Evolutionary conservation across 805 yeast species (phyloP).

Genomic region (Candida sonorensis): DNA sequence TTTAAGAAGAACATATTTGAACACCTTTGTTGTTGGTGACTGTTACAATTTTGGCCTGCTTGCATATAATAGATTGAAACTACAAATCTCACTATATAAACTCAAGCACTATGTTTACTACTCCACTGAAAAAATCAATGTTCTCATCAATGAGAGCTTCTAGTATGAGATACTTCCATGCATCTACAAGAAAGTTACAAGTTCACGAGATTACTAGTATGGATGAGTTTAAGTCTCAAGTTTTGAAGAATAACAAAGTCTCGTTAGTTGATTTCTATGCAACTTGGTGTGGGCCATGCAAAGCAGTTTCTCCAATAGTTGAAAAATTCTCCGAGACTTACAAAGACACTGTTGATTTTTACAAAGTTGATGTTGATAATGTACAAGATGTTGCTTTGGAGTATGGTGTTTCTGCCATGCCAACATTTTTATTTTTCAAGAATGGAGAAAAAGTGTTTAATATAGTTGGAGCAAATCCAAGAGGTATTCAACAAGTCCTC

Average conservation of each 20-base stretch:
- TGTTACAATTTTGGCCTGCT: too few species aligned
- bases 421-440: conserved; percentile 60
- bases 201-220: conserved; percentile 30
- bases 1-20: too few species aligned
- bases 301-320: conserved; percentile 57
- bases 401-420: conserved; percentile 67
- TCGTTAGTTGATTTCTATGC: conserved; percentile 63
- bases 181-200: conserved; percentile 3
- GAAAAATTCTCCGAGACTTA: conserved; percentile 36
- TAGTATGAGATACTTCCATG: conserved; percentile 13
- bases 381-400: conserved; percentile 52
- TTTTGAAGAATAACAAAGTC: conserved; percentile 29
- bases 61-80: too few species aligned
- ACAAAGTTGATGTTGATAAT: conserved; percentile 66
- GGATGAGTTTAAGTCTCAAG: conserved; percentile 30
- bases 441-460: conserved; percentile 51
- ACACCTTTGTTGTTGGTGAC: too few species aligned
- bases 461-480: conserved; percentile 60
- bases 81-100: too few species aligned
- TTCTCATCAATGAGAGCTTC: conserved; percentile 2
- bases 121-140: not conserved
- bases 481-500: conserved; percentile 25
- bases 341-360: conserved; percentile 45
- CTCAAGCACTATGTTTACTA: too few species aligned
- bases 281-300: conserved; percentile 77